Conservation (phyloP, 176 grass and related monocot species). For the Cocos nucifera region DNA sequence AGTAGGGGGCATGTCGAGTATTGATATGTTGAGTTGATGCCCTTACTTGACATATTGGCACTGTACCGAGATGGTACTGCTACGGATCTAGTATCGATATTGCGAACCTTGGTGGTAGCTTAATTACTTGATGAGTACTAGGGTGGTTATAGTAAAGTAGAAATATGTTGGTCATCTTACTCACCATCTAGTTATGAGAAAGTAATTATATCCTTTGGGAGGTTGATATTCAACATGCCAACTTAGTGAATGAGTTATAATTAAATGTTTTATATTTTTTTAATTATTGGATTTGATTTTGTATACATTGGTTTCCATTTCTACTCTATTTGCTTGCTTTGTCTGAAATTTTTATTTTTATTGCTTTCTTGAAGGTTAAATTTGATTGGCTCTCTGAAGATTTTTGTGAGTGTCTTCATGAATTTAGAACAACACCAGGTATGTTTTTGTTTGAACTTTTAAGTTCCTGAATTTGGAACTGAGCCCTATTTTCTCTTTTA, state of each 20-base stretch:
- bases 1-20: no score
- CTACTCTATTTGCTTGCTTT: background rate
- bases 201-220: no score
- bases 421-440: constrained; percentile 50
- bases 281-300: background rate
- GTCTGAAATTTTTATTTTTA: background rate
- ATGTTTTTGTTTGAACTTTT: constrained; percentile 25
- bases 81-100: no score
- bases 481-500: background rate
- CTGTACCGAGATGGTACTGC: no score
- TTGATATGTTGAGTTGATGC: no score
- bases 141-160: no score
- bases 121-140: no score
- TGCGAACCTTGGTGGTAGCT: no score
- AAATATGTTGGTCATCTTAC: no score
- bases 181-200: no score
- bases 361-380: constrained; percentile 41
- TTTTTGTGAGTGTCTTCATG: constrained; percentile 71
- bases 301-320: background rate
- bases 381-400: constrained; percentile 87
- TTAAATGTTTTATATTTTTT: background rate
- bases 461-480: background rate
- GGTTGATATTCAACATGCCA: no score
- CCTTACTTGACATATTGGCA: no score
- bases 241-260: background rate